Evolutionary conservation across 805 yeast genomes (phyloP), one percentile per base, ranked within the genome.

Genomic region (Debaryomyces castellii): DNA sequence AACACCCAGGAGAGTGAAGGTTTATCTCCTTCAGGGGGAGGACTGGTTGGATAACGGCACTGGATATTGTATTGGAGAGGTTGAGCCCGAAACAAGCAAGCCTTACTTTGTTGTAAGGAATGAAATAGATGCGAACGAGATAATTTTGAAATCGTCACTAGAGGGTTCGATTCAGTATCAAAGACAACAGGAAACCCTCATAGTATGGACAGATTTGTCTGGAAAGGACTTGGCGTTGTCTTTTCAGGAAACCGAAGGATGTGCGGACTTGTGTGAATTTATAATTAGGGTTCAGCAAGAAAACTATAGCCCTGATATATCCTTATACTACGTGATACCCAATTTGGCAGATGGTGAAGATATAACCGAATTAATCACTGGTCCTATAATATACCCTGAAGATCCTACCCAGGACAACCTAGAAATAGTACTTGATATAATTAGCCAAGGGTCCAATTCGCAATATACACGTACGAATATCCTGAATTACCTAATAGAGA

Each of bases 1-100:
- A 22, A 57, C 62, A 3, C 87, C 90, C 10, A 80, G 90, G 59
- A 72, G 97, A 51, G 99, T 92, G 41, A 92, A 91, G 60, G 92
- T 94, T n/a, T 94, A 92, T 60, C 75, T 87, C 12, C 71, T 94
- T 25, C 83, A 81, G 33, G 85, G 87, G 23, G 91, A 85, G 40
- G 85, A 81, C 54, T 92, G 99, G 99, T 72, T 81, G 33, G 98
- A 92, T 59, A 80, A 85, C 40, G 98, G 97, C 16, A 90, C 97
- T 0, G 98, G 99, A 0, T 85, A 80, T 60, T 89, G 96, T 58
- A 76, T 78, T 41, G 97, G 97, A 6, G 84, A 82, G 51, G 54
- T 84, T 5, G 74, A 71, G 47, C 34, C 41, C 9, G 59, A 48
- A 3, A 50, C 64, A 17, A 55, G 58, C 11, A 59, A 57, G 4